Conservation (phyloP, 805 yeast species). For the Middelhovenomyces tepae region DNA sequence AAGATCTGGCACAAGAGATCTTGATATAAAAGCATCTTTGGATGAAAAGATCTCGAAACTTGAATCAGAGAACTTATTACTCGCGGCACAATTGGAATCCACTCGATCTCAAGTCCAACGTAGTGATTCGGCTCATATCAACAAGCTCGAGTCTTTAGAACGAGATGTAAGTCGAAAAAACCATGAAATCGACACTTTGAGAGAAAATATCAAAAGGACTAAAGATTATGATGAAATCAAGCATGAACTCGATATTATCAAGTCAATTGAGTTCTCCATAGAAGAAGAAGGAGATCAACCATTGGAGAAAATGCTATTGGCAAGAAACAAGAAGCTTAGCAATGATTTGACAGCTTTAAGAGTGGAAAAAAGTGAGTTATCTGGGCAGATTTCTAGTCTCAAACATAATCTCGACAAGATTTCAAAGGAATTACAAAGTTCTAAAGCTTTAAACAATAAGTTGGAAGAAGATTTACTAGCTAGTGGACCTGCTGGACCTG, state of each 20-base stretch:
- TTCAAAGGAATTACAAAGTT: slow-evolving; percentile 32
- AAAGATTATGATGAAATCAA: slow-evolving; percentile 76
- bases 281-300: slow-evolving; percentile 24
- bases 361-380: slow-evolving; percentile 44
- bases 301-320: slow-evolving; percentile 53
- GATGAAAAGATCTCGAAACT: slow-evolving; percentile 15
- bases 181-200: slow-evolving; percentile 44
- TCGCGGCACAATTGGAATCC: slow-evolving; percentile 50
- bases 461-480: slow-evolving; percentile 68
- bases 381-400: slow-evolving; percentile 33
- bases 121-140: slow-evolving; percentile 21
- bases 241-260: slow-evolving; percentile 61
- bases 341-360: slow-evolving; percentile 61
- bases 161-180: slow-evolving; percentile 41
- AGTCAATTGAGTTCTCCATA: slow-evolving; percentile 55
- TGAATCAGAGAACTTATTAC: slow-evolving; percentile 51
- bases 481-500: slow-evolving; percentile 37
- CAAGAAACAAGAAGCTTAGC: slow-evolving; percentile 65
- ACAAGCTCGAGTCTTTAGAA: slow-evolving; percentile 32
- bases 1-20: slow-evolving; percentile 35
- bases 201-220: slow-evolving; percentile 40
- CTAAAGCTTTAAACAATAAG: slow-evolving; percentile 43
- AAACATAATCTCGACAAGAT: slow-evolving; percentile 19
- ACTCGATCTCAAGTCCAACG: slow-evolving; percentile 25
- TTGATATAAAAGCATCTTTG: slow-evolving; percentile 8